Base-by-base conservation (phyloP, 495 filamentous ascomycete species). In the Bathelium albidoporum region DNA sequence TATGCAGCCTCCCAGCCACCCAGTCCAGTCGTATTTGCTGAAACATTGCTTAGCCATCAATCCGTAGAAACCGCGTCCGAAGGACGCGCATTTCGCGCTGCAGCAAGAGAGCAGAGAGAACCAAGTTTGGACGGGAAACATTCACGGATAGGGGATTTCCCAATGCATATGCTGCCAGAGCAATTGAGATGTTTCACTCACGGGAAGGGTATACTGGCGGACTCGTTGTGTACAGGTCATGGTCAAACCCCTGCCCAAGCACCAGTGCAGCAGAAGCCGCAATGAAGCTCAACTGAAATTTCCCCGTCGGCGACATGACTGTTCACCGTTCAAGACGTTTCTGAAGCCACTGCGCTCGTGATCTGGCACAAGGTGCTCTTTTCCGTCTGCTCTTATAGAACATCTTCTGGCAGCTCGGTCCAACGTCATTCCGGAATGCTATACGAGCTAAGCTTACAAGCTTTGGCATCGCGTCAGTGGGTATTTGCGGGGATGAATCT, bases 121-220 rank as follows among this genome's bases (percentile, higher is more conserved):
- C n/a, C n/a, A n/a, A n/a, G n/a, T n/a, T n/a, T n/a, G n/a, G n/a
- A n/a, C n/a, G n/a, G n/a, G n/a, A n/a, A n/a, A n/a, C n/a, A n/a
- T n/a, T n/a, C n/a, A n/a, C n/a, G n/a, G n/a, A n/a, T n/a, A 55
- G n/a, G 18, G 18, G n/a, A 14, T 36, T 20, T 32, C 1, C 12
- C 4, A 12, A 29, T 44, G 10, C 12, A 24, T 11, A n/a, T 26
- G 1, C 26, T 5, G n/a, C 1, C 22, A 52, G 1, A 52, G 59
- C 18, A 22, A 22, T 59, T 45, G 20, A 41, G 32, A 26, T 18
- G 58, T 11, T n/a, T 28, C 16, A 66, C 71, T 64, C 63, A 73
- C 71, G 71, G 1, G 71, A 65, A 20, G 71, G 71, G 53, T 71
- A 73, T 9, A 73, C 65, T 1, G 66, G 67, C 43, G 71, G 71